phyloP scores from a whole-genome alignment of 352 stramenopile species.

The Globisporangium spiculum region DNA sequence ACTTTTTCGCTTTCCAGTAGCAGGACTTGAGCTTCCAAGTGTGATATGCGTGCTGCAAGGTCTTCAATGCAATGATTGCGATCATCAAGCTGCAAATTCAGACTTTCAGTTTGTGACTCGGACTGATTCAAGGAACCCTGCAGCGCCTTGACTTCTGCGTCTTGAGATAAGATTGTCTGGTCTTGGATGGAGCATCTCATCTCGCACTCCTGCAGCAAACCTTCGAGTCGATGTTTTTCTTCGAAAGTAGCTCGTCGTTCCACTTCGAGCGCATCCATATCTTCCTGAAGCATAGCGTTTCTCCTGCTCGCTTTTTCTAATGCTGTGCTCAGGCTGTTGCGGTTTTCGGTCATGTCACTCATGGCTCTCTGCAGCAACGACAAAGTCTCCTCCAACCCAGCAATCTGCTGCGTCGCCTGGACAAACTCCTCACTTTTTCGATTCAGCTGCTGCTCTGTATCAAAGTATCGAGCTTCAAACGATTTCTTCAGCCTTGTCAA shows the following conservation, averaged over 20 bases:
- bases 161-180: not conserved
- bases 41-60: not conserved
- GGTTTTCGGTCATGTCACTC: not conserved
- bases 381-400: not conserved
- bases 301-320: not conserved
- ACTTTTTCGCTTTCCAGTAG: not conserved
- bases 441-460: slow-evolving; percentile 28
- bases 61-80: not conserved
- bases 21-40: not conserved
- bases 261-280: not conserved
- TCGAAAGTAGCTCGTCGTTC: not conserved
- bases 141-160: not conserved
- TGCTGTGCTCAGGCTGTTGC: not conserved
- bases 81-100: not conserved
- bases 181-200: not conserved
- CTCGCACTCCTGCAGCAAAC: not conserved
- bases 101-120: not conserved
- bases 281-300: slow-evolving; percentile 1
- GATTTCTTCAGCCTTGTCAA: slow-evolving; percentile 59
- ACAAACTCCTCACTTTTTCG: slow-evolving; percentile 11
- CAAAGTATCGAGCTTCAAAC: slow-evolving; percentile 73
- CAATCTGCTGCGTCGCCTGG: slow-evolving; percentile 9
- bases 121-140: not conserved
- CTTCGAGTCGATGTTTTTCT: not conserved
- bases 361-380: not conserved